Conservation (phyloP, 495 filamentous ascomycete genomes). For the Hyphodiscus hymeniophilus region DNA sequence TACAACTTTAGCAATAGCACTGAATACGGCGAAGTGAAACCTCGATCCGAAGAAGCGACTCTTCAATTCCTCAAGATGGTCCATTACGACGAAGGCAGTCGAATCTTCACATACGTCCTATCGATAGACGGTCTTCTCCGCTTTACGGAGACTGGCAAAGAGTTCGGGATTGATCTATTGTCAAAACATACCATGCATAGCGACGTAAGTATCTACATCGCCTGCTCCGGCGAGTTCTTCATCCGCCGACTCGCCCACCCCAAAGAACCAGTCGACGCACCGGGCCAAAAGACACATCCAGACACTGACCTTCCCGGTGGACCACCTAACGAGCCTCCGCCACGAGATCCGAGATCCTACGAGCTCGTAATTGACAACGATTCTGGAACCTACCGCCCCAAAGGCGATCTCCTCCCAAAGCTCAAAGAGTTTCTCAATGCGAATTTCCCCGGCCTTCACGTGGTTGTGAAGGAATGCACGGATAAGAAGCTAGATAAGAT, state of each 20-base stretch:
- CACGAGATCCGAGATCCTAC: constrained; percentile 46
- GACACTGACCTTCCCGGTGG: constrained; percentile 19
- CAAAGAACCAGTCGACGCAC: constrained; percentile 30
- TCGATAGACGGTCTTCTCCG: constrained; percentile 78
- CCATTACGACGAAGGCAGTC: constrained; percentile 74
- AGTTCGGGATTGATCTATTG: constrained; percentile 86
- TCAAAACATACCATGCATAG: constrained; percentile 95
- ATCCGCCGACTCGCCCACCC: constrained; percentile 46
- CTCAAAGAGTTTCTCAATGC: constrained; percentile 58
- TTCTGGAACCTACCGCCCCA: constrained; percentile 85
- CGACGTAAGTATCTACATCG: constrained; percentile 81
- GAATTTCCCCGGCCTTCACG: constrained; percentile 65
- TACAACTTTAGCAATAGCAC: constrained; percentile 80
- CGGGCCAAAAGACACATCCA: constrained; percentile 19
- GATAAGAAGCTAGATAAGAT: constrained; percentile 28
- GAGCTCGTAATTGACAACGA: constrained; percentile 93
- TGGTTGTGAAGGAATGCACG: constrained; percentile 52
- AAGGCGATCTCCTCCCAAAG: constrained; percentile 59
- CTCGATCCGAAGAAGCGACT: constrained; percentile 52
- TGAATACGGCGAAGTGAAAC: constrained; percentile 47
- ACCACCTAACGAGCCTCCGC: constrained; percentile 24
- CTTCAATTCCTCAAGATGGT: constrained; percentile 78
- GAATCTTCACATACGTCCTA: constrained; percentile 87
- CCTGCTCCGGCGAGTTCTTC: constrained; percentile 90
- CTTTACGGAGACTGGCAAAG: constrained; percentile 91